Conservation (phyloP, 139 green algal genomes). For the Picochlorum costavermella region DNA sequence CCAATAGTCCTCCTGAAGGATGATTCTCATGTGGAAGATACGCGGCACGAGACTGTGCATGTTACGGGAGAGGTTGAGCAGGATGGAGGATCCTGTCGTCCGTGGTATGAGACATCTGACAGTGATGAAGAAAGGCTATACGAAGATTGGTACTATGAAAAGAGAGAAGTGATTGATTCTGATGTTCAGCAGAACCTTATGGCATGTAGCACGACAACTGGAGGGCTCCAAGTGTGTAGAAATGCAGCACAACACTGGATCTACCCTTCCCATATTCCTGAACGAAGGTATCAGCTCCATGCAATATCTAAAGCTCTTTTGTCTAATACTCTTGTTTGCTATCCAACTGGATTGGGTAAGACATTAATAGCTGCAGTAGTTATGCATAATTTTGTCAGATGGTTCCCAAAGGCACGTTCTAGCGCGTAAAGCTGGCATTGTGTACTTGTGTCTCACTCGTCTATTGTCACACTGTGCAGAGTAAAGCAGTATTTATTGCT, state of each 20-base stretch:
- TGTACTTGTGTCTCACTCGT: neutral
- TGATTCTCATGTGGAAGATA: too few relatives aligned
- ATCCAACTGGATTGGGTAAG: constrained; percentile 95
- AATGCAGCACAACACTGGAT: constrained; percentile 53
- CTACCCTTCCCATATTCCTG: constrained; percentile 49
- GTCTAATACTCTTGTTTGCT: constrained; percentile 85
- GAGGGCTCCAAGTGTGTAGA: neutral
- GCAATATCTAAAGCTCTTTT: constrained; percentile 64
- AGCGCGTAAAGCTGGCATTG: neutral
- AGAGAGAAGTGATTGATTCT: neutral
- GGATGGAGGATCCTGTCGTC: too few relatives aligned
- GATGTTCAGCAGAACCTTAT: neutral
- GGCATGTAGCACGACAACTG: neutral
- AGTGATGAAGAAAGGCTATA: neutral
- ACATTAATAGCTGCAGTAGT: constrained; percentile 92
- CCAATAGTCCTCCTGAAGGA: too few relatives aligned
- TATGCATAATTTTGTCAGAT: constrained; percentile 89
- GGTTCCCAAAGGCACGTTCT: constrained; percentile 65
- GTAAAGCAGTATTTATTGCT: constrained; percentile 89
- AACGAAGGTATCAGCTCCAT: constrained; percentile 64
- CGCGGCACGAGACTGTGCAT: too few relatives aligned
- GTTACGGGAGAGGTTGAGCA: too few relatives aligned
- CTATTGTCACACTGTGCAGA: constrained; percentile 25
- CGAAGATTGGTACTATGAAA: neutral
- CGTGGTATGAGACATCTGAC: neutral